These are phyloP conservation scores for Mycosphaerella arachidis DNA, from an alignment of 2,329 filamentous ascomycete species.

Conservation along the genomic window DNA sequence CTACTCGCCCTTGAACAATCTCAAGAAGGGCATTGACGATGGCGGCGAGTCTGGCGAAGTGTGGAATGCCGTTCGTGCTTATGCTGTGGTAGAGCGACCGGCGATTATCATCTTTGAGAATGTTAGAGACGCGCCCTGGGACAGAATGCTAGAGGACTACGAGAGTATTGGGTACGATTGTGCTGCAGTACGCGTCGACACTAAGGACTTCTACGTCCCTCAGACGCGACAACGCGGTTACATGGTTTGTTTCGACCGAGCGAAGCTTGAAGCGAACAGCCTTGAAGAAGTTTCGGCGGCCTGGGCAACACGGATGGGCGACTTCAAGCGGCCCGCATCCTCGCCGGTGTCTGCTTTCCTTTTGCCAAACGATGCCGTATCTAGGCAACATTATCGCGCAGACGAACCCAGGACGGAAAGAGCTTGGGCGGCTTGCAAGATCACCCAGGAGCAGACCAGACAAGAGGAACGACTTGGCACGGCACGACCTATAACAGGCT, in stretches of 20 bases:
- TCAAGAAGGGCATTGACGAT: conserved; percentile 48
- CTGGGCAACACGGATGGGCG: conserved; percentile 46
- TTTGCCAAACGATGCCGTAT: conserved; percentile 48
- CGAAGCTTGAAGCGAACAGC: neutral
- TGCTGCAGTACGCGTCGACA: conserved; percentile 52
- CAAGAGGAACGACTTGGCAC: conserved; percentile 48
- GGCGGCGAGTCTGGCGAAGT: conserved; percentile 63
- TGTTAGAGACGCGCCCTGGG: conserved; percentile 59
- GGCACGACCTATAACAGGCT: conserved; percentile 55
- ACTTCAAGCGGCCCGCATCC: conserved; percentile 55
- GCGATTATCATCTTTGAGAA: conserved; percentile 69
- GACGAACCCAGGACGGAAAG: conserved; percentile 28
- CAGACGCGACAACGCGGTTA: conserved; percentile 49
- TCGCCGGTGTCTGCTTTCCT: conserved; percentile 60
- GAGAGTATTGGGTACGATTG: conserved; percentile 54
- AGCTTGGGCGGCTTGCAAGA: conserved; percentile 55
- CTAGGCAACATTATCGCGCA: conserved; percentile 2
- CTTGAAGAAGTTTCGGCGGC: neutral
- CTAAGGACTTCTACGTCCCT: conserved; percentile 68
- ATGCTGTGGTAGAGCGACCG: conserved; percentile 53
- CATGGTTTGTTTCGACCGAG: conserved; percentile 42
- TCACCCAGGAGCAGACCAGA: conserved; percentile 57
- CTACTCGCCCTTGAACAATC: conserved; percentile 62
- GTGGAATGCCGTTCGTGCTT: conserved; percentile 57
- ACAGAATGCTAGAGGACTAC: conserved; percentile 39